Percentiles rank a stretch among this genome's conserved stretches.
phyloP scores from a whole-genome alignment of 768 basidiomycete species.

The Panaeolus cyanescens region DNA sequence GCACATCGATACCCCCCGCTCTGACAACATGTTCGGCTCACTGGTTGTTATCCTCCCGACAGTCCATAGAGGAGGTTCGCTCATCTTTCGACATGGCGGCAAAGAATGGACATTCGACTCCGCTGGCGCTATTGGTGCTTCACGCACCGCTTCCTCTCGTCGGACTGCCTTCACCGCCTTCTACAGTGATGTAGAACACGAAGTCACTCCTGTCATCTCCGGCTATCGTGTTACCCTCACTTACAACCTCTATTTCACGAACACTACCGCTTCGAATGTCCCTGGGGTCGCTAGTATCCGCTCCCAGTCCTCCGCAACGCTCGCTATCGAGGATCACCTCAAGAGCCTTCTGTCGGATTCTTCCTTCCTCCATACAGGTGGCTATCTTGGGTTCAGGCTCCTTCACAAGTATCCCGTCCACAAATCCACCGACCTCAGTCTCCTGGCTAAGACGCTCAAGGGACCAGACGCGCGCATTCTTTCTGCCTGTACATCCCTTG shows the following conservation, averaged over 20 bases:
- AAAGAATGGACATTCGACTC: slow-evolving; percentile 38
- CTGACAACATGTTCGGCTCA: slow-evolving; percentile 48
- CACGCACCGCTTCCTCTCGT: no score
- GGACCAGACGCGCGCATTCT: slow-evolving; percentile 11
- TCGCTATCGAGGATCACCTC: slow-evolving; percentile 5
- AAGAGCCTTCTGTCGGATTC: not conserved
- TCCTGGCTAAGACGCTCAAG: slow-evolving; percentile 3
- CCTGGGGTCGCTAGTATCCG: not conserved
- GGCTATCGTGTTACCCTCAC: slow-evolving; percentile 43
- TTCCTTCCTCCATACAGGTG: slow-evolving; percentile 5
- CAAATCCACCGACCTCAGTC: not conserved
- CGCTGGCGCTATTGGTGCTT: no score
- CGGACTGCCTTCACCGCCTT: slow-evolving; percentile 36
- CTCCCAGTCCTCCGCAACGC: not conserved
- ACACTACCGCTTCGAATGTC: not conserved
- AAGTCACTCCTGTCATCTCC: slow-evolving; percentile 32
- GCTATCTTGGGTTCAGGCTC: slow-evolving; percentile 17
- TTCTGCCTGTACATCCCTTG: slow-evolving; percentile 1
- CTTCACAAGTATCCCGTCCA: slow-evolving; percentile 11
- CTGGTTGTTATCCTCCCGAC: slow-evolving; percentile 48
- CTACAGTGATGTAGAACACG: slow-evolving; percentile 41
- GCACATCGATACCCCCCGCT: slow-evolving; percentile 50
- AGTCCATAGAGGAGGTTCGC: slow-evolving; percentile 37
- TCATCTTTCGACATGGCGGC: slow-evolving; percentile 28
- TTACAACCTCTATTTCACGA: slow-evolving; percentile 38